Conservation (phyloP, 2,329 filamentous ascomycete species). For the Diaporthe sp. region DNA sequence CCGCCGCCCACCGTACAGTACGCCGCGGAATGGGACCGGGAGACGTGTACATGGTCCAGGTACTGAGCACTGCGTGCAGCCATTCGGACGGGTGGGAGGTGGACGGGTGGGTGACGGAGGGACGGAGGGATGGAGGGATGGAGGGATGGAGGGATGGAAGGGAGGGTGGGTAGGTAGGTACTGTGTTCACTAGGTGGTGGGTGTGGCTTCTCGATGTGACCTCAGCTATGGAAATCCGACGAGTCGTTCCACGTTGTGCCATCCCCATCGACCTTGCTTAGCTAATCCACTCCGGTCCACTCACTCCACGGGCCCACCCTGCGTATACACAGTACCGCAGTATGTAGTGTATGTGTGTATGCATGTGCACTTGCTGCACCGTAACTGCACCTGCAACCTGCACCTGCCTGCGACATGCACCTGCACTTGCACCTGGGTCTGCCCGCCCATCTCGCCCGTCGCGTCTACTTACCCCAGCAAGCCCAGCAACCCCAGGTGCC, state of each 20-base stretch:
- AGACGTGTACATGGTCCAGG: background rate
- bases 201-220: slow-evolving; percentile 5
- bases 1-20: background rate
- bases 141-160: background rate
- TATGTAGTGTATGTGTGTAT: background rate
- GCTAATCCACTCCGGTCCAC: slow-evolving; percentile 5
- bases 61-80: background rate
- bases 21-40: too few relatives aligned
- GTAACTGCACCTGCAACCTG: background rate
- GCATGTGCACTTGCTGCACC: slow-evolving; percentile 1
- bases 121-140: background rate
- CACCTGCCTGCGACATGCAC: background rate
- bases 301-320: background rate
- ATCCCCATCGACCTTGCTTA: background rate
- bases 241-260: slow-evolving; percentile 23
- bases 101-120: background rate
- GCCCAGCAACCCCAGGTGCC: background rate
- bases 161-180: background rate
- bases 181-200: background rate
- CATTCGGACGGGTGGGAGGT: background rate
- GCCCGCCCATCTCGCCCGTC: background rate
- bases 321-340: background rate
- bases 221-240: background rate
- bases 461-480: background rate
- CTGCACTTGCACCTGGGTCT: slow-evolving; percentile 1